Evolutionary conservation across 371 early-diverging fungal species (phyloP), one percentile per base, ranked within the genome.

Genomic region (Chytridium lagenaria): DNA sequence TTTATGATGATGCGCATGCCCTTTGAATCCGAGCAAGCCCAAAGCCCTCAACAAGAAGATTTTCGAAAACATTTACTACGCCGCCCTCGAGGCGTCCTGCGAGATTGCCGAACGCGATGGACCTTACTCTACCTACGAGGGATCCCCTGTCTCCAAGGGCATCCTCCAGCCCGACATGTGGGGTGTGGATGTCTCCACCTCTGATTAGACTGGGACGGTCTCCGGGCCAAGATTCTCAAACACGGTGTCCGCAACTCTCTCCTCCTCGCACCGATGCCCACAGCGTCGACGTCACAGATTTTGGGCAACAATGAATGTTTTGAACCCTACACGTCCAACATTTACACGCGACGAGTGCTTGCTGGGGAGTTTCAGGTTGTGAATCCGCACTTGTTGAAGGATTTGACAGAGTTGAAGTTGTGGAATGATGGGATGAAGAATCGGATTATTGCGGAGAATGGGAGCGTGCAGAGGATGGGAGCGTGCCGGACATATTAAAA

Each of bases 281-380:
- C 99, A 0, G 99, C 99, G 0, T 94, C 95, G 26, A 99, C 99
- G 2, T 97, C 98, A 22, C 99, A 99, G 83, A 98, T 99, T 67
- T 89, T 99, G 50, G 99, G 99, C 34, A 96, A 93, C 88, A 99
- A 97, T 83, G 99, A 99, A 86, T 97, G 98, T 82, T 98, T 99
- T 68, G 99, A 99, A 80, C 99, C 99, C 7, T 98, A 97, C 84
- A 98, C 99, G 26, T 91, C 92, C 83, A 99, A 99, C 85, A 93
- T 99, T 68, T 99, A 97, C 83, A 97, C 96, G 5, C 93, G 99
- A 39, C 93, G 99, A 75, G 99, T 99, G 2, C 86, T 98, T 68
- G 96, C 99, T 33, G 99, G 99, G 39, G 99, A 99, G 84, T 99
- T 99, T 92, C 99, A 99, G 85, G 92, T 99, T 36, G 99, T 99